These are phyloP conservation scores for Mallotus repandus DNA, from an alignment of 441 rosid species.

Conservation along the genomic window DNA sequence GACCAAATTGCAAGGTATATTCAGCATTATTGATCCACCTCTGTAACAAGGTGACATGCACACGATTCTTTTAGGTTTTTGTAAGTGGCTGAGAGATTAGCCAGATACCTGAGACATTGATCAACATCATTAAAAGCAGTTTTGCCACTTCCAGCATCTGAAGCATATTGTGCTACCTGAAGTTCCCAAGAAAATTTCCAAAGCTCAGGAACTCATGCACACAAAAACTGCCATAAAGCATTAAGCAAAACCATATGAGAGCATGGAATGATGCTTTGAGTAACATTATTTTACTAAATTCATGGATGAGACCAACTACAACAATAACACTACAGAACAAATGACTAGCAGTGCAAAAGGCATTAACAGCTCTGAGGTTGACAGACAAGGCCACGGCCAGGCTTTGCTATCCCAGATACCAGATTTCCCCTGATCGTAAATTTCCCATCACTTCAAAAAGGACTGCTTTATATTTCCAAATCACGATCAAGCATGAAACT, in stretches of 20 bases:
- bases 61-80: background rate
- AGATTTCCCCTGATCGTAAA: background rate
- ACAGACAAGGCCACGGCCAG: background rate
- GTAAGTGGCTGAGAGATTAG: conserved; percentile 12
- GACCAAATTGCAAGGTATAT: background rate
- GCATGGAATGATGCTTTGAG: conserved; percentile 15
- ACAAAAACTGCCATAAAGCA: conserved; percentile 39
- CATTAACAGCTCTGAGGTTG: background rate
- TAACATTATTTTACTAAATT: conserved; percentile 3
- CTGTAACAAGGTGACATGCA: background rate
- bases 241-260: conserved; percentile 30
- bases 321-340: background rate
- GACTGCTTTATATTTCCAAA: background rate
- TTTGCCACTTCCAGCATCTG: conserved; percentile 67
- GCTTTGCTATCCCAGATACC: background rate
- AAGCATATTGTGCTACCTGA: conserved; percentile 87
- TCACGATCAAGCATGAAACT: background rate
- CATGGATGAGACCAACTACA: conserved; percentile 3
- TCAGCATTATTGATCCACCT: background rate
- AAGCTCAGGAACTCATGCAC: conserved; percentile 42
- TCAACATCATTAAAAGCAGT: conserved; percentile 61
- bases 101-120: conserved; percentile 63
- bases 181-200: conserved; percentile 44
- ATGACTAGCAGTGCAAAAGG: background rate
- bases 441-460: background rate